Evolutionary conservation across 2,329 filamentous ascomycete species (phyloP).

Genomic region (Aspergillus carbonarius): DNA sequence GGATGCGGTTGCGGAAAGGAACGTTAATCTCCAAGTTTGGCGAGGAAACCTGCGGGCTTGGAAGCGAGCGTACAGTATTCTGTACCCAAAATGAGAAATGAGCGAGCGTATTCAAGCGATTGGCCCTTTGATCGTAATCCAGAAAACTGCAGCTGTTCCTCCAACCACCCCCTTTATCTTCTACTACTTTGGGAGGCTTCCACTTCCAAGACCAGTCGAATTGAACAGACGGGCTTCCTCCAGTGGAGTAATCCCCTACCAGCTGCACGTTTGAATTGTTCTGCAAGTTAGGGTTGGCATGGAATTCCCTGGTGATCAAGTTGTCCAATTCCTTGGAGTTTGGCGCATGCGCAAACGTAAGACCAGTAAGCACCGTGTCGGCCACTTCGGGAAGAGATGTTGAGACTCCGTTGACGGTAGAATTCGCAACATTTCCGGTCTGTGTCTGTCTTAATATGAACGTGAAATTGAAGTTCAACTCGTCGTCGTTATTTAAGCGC

Average conservation of each 20-base stretch:
- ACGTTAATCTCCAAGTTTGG: constrained; percentile 71
- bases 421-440: constrained; percentile 52
- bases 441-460: constrained; percentile 69
- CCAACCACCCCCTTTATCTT: constrained; percentile 90
- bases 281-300: constrained; percentile 94
- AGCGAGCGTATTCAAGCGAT: constrained; percentile 81
- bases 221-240: constrained; percentile 76
- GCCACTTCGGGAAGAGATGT: constrained; percentile 51
- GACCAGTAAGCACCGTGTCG: constrained; percentile 79
- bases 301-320: constrained; percentile 89
- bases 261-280: constrained; percentile 95
- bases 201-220: constrained; percentile 98
- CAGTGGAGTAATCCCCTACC: constrained; percentile 86
- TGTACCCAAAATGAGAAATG: constrained; percentile 96
- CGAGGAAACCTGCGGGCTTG: constrained; percentile 63
- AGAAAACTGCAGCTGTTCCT: constrained; percentile 96
- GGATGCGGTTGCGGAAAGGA: constrained; percentile 74
- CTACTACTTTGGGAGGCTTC: constrained; percentile 78
- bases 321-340: constrained; percentile 87
- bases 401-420: constrained; percentile 49
- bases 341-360: constrained; percentile 90
- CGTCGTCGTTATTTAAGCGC: constrained; percentile 85
- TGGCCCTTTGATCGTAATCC: constrained; percentile 92
- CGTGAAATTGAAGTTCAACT: constrained; percentile 88
- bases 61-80: constrained; percentile 52